Evolutionary conservation across 2,329 filamentous ascomycete species (phyloP).

Genomic region (Parastagonospora nodorum): DNA sequence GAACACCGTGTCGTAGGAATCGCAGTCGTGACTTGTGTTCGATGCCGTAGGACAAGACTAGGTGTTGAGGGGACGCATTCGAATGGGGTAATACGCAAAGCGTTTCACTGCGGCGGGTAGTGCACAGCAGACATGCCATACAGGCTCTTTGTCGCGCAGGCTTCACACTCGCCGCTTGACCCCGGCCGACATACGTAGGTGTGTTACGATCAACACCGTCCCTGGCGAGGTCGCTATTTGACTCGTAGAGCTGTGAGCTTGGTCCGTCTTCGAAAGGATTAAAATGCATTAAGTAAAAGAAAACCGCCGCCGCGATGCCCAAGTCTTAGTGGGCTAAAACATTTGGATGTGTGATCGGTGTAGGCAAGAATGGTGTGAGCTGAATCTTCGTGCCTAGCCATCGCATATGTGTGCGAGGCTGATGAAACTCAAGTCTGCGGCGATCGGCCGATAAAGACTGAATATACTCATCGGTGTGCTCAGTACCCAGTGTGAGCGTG

Average conservation of each 20-base stretch:
- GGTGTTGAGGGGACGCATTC: constrained; percentile 16
- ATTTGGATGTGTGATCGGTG: not conserved
- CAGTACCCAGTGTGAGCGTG: constrained; percentile 48
- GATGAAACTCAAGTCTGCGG: constrained; percentile 8
- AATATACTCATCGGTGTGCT: constrained; percentile 6
- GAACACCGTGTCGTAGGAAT: constrained; percentile 1
- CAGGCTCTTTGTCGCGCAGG: constrained; percentile 18
- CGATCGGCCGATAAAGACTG: constrained; percentile 9
- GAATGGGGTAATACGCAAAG: constrained; percentile 22
- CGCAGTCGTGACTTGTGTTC: constrained; percentile 5
- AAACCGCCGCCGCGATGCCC: constrained; percentile 13
- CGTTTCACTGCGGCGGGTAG: constrained; percentile 19
- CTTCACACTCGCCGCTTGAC: constrained; percentile 14
- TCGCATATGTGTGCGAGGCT: not conserved
- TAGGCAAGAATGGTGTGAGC: not conserved
- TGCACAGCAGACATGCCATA: constrained; percentile 16
- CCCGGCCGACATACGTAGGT: constrained; percentile 17
- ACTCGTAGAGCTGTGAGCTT: constrained; percentile 5
- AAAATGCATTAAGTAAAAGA: constrained; percentile 22
- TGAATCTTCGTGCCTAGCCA: constrained; percentile 4
- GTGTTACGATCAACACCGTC: constrained; percentile 19
- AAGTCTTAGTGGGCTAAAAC: not conserved
- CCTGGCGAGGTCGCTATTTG: constrained; percentile 27
- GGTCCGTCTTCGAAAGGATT: constrained; percentile 16
- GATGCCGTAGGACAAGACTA: constrained; percentile 5